These are phyloP conservation scores for Alternaria brassicicola DNA, from an alignment of 2,329 filamentous ascomycete species.

Conservation along the genomic window DNA sequence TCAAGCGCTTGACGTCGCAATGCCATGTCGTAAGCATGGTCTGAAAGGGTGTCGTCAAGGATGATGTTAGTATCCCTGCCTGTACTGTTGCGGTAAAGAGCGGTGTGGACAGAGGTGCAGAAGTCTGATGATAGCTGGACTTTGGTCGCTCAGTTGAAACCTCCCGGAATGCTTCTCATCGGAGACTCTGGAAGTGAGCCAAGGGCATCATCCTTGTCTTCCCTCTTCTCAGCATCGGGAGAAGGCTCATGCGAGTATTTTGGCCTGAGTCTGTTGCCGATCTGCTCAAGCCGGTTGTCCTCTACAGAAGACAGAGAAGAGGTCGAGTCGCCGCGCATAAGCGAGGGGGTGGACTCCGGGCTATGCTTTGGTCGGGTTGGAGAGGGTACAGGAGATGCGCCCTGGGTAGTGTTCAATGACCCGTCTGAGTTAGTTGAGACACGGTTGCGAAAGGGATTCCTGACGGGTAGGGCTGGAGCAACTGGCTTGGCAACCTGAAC, in stretches of 20 bases:
- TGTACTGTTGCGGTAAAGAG: neutral
- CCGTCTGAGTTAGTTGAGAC: constrained; percentile 44
- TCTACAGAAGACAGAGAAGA: constrained; percentile 44
- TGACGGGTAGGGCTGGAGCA: constrained; percentile 76
- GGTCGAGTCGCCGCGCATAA: constrained; percentile 44
- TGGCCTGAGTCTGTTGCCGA: constrained; percentile 34
- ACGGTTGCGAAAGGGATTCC: constrained; percentile 68
- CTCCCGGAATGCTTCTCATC: constrained; percentile 40
- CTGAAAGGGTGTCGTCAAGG: neutral
- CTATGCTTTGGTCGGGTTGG: constrained; percentile 35
- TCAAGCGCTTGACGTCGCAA: neutral
- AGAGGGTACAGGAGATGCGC: constrained; percentile 28
- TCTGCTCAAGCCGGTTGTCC: constrained; percentile 36
- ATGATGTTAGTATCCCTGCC: neutral
- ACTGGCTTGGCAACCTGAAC: constrained; percentile 84
- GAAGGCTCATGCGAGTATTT: constrained; percentile 28
- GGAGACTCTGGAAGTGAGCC: constrained; percentile 50
- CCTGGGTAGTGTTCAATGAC: constrained; percentile 29
- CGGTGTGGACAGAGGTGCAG: neutral
- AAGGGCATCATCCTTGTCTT: constrained; percentile 49
- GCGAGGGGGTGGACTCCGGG: constrained; percentile 43
- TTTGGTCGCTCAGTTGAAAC: constrained; percentile 27
- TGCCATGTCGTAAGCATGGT: neutral
- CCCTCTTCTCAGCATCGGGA: constrained; percentile 21
- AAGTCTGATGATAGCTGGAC: neutral